Conservation (phyloP, 2,329 filamentous ascomycete genomes). For the Rhexocercosporidium sp. region DNA sequence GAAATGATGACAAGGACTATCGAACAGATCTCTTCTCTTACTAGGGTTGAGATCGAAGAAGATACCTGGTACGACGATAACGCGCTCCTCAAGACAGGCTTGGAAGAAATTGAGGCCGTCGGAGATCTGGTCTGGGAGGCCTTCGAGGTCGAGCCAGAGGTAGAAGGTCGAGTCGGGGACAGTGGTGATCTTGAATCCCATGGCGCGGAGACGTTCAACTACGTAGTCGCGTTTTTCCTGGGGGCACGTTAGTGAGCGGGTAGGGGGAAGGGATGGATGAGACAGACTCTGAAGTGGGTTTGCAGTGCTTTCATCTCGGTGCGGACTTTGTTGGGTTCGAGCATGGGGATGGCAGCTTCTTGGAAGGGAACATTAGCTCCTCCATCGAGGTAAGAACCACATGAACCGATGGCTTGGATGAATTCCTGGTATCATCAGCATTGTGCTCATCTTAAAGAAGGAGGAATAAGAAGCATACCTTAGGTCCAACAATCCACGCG, state of each 20-base stretch:
- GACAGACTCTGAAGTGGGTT: constrained; percentile 73
- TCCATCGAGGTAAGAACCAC: constrained; percentile 92
- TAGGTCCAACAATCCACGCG: constrained; percentile 93
- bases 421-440: constrained; percentile 64
- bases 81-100: constrained; percentile 89
- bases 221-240: constrained; percentile 91
- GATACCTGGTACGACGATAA: constrained; percentile 95
- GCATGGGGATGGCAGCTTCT: constrained; percentile 89
- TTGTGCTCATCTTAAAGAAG: not conserved
- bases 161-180: constrained; percentile 95
- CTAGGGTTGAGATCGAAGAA: constrained; percentile 97
- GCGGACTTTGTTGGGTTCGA: constrained; percentile 82
- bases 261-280: not conserved
- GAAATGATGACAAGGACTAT: constrained; percentile 93
- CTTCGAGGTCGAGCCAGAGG: constrained; percentile 75
- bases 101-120: constrained; percentile 98
- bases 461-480: constrained; percentile 45
- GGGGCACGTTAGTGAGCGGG: not conserved
- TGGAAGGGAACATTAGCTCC: constrained; percentile 96
- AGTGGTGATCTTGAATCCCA: constrained; percentile 86
- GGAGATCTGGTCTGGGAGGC: constrained; percentile 78
- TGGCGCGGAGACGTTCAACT: constrained; percentile 76
- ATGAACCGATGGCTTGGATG: constrained; percentile 89
- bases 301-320: constrained; percentile 90
- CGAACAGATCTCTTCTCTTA: constrained; percentile 87